phyloP scores from a whole-genome alignment of 2,329 filamentous ascomycete genomes.

The Stylonectria norvegica region DNA sequence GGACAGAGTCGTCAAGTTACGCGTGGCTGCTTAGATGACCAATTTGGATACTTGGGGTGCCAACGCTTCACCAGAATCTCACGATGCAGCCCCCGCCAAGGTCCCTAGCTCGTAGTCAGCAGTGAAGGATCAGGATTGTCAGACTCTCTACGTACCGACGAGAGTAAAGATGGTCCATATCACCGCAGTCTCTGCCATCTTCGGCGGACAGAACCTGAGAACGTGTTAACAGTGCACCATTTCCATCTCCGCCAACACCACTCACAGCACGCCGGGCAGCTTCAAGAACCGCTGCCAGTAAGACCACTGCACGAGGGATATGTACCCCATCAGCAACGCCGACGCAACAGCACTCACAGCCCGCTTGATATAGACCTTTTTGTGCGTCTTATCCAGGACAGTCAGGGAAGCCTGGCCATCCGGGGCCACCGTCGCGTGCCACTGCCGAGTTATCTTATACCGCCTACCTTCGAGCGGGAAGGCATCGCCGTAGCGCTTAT shows the following conservation, averaged over 20 bases:
- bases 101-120: constrained; percentile 8
- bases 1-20: no score
- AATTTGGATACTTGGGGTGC: no score
- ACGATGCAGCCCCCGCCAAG: constrained; percentile 15
- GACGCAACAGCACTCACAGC: constrained; percentile 7
- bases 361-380: constrained; percentile 7
- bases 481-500: constrained; percentile 22
- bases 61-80: no score
- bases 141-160: constrained; percentile 1
- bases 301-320: background rate
- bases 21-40: no score
- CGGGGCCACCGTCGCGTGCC: constrained; percentile 15
- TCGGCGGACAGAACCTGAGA: constrained; percentile 12
- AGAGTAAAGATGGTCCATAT: constrained; percentile 13
- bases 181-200: constrained; percentile 8
- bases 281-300: background rate
- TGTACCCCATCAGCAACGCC: constrained; percentile 5
- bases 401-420: constrained; percentile 16
- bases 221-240: background rate
- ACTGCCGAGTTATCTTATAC: constrained; percentile 17
- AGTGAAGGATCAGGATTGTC: background rate
- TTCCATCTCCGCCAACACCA: background rate
- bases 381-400: constrained; percentile 8
- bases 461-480: constrained; percentile 21
- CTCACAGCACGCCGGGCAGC: background rate